A percentile compares a stretch with the other conserved stretches of the same genome.
These are phyloP conservation scores for Geranium incanum DNA, from an alignment of 441 rosid species.

Conservation along the genomic window DNA sequence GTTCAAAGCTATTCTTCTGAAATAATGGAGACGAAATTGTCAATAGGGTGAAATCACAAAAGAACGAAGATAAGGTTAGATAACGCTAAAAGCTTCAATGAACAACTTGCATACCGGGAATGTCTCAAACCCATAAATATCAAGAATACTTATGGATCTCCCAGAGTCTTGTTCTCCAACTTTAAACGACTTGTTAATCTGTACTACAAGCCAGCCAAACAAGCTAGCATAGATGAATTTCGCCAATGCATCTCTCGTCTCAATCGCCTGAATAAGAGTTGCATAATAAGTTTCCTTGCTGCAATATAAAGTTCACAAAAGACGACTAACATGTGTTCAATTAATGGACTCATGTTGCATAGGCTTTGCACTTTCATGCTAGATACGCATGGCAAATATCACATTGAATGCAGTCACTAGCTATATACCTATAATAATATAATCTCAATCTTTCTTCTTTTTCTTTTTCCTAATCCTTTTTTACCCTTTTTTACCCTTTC, in stretches of 20 bases:
- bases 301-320: neutral
- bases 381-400: neutral
- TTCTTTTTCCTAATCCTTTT: too few species aligned
- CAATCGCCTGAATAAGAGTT: slow-evolving; percentile 56
- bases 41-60: slow-evolving; percentile 1
- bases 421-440: neutral
- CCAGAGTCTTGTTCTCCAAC: slow-evolving; percentile 44
- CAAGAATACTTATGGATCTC: slow-evolving; percentile 82
- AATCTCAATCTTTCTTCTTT: neutral
- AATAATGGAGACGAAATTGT: slow-evolving; percentile 27
- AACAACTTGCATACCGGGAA: slow-evolving; percentile 49
- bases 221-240: slow-evolving; percentile 72
- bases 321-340: neutral
- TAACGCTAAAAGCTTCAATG: slow-evolving; percentile 16
- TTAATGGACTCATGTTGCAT: too few species aligned
- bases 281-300: neutral
- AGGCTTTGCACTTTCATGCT: neutral
- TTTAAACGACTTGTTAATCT: slow-evolving; percentile 64
- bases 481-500: too few species aligned
- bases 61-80: slow-evolving; percentile 7
- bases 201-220: slow-evolving; percentile 84
- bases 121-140: slow-evolving; percentile 89
- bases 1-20: slow-evolving; percentile 73
- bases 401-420: neutral
- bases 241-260: slow-evolving; percentile 79